phyloP scores from a whole-genome alignment of 2,329 filamentous ascomycete species.

The Fusarium armeniacum region DNA sequence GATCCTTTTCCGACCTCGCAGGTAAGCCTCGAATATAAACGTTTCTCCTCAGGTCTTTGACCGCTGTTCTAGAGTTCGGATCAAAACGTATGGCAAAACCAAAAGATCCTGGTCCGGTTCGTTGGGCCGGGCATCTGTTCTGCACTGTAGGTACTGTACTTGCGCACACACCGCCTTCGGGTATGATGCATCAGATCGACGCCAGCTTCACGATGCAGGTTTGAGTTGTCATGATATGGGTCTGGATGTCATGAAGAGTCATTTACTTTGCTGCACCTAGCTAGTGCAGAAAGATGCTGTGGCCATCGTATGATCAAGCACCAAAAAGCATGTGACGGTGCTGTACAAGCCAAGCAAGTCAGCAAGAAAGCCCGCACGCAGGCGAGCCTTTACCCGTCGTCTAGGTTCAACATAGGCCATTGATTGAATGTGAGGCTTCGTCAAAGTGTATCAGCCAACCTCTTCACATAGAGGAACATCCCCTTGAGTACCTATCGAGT shows the following conservation, averaged over 20 bases:
- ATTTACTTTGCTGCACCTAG: conserved; percentile 7
- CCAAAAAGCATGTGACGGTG: not conserved
- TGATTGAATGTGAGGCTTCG: conserved; percentile 2
- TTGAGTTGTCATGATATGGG: conserved; percentile 37
- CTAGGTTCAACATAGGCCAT: conserved; percentile 1
- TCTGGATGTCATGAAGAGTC: conserved; percentile 22
- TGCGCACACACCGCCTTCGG: conserved; percentile 39
- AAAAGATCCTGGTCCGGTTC: conserved; percentile 32
- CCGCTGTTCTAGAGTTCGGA: conserved; percentile 35
- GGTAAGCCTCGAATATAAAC: not conserved
- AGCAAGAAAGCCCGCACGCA: not conserved
- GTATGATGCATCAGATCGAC: conserved; percentile 21
- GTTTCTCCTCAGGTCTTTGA: conserved; percentile 14
- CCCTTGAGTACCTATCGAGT: too few species aligned
- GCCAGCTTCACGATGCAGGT: conserved; percentile 27
- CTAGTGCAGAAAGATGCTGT: conserved; percentile 16
- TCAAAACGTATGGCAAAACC: conserved; percentile 20
- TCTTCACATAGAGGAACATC: not conserved
- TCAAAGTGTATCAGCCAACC: conserved; percentile 21
- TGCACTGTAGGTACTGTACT: conserved; percentile 14
- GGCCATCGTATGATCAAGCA: conserved; percentile 23
- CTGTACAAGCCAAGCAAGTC: conserved; percentile 1
- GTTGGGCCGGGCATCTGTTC: conserved; percentile 22
- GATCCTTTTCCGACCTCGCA: conserved; percentile 2
- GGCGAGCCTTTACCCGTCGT: conserved; percentile 1